Conservation (phyloP, 257 asterid genomes). For the Prunella vulgaris region DNA sequence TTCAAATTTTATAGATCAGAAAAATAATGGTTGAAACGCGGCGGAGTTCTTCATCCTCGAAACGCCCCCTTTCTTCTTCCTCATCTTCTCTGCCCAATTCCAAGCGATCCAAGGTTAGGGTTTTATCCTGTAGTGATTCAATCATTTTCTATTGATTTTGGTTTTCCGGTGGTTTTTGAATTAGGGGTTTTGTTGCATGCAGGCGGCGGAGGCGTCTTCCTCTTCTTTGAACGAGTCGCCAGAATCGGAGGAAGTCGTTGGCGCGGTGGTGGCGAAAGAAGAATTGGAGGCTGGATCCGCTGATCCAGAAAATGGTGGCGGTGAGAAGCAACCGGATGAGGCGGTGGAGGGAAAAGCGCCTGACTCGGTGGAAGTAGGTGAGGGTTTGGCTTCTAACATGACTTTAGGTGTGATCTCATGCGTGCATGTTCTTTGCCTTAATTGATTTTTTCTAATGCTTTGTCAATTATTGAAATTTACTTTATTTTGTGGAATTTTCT, state of each 20-base stretch:
- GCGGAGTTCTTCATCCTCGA: conserved; percentile 78
- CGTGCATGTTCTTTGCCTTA: conserved; percentile 25
- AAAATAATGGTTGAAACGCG: conserved; percentile 82
- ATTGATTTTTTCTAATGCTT: background rate
- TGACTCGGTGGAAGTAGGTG: conserved; percentile 49
- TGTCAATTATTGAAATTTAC: background rate
- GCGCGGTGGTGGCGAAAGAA: conserved; percentile 41
- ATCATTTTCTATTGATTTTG: background rate
- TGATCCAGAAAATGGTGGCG: conserved; percentile 57
- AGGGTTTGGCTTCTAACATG: conserved; percentile 30
- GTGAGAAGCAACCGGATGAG: conserved; percentile 42
- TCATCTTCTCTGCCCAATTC: conserved; percentile 60
- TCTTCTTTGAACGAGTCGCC: conserved; percentile 65
- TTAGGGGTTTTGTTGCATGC: conserved; percentile 28
- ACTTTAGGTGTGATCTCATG: conserved; percentile 26
- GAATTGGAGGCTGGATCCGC: conserved; percentile 71
- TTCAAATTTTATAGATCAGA: conserved; percentile 21
- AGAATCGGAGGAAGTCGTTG: conserved; percentile 41
- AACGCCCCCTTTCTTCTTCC: conserved; percentile 69
- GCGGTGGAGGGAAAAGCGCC: conserved; percentile 40
- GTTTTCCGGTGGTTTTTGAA: conserved; percentile 15
- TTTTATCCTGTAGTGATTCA: conserved; percentile 24
- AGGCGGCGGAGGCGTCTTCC: conserved; percentile 74
- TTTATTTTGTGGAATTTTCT: background rate
- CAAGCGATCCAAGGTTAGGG: conserved; percentile 87